Evolutionary conservation across 208 protist species (phyloP).

Genomic region (Crithidia mellificae): DNA sequence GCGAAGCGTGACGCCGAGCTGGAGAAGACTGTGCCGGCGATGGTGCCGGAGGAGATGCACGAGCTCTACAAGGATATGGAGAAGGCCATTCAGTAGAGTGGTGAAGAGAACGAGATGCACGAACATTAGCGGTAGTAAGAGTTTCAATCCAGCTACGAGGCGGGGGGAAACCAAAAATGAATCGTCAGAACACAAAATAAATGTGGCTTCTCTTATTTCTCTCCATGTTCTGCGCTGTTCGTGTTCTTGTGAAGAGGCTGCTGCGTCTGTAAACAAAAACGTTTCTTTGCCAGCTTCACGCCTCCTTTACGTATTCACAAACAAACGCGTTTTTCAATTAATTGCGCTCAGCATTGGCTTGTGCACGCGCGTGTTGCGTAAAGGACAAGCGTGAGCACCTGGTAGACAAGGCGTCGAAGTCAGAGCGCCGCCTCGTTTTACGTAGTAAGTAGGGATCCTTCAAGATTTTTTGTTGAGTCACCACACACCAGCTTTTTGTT

Average conservation of each 20-base stretch:
- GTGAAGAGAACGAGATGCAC: background rate
- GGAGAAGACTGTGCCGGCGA: conserved; percentile 42
- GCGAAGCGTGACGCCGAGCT: conserved; percentile 23
- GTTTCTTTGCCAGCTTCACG: background rate
- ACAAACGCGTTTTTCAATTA: background rate
- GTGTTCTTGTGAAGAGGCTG: background rate
- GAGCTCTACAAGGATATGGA: conserved; percentile 72
- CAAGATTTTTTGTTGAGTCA: background rate
- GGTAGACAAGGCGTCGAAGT: background rate
- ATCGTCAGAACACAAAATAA: no score
- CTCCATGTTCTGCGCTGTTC: background rate
- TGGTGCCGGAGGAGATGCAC: conserved; percentile 66
- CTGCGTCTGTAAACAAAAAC: background rate
- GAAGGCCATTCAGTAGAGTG: conserved; percentile 56
- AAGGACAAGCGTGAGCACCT: no score
- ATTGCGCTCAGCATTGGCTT: background rate
- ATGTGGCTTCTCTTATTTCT: background rate
- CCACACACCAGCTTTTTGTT: background rate
- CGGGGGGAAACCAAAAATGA: no score
- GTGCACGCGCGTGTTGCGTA: no score
- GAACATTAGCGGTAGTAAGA: no score
- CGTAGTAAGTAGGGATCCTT: conserved; percentile 18
- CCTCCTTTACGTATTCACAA: background rate
- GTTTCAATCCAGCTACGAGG: no score
- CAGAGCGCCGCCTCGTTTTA: conserved; percentile 4